These are phyloP conservation scores for Termitomyces sp. DNA, from an alignment of 768 basidiomycete species.

Conservation along the genomic window DNA sequence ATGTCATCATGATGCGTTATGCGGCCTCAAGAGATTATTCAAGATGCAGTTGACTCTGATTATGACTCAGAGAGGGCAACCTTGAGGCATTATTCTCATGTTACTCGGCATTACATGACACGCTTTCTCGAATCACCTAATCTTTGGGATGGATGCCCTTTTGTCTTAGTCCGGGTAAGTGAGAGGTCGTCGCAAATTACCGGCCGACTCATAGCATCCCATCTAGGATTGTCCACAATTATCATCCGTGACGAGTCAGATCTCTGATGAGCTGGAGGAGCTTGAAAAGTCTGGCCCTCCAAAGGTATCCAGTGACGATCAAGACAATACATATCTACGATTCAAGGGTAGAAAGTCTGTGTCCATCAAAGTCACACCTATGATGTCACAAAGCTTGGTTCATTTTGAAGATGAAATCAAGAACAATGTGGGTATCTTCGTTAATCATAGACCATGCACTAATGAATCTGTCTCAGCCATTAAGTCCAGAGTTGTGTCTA, in stretches of 20 bases:
- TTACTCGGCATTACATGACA: conserved; percentile 48
- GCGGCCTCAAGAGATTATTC: neutral
- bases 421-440: conserved; percentile 37
- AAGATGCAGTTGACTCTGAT: conserved; percentile 19
- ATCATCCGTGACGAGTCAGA: neutral
- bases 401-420: conserved; percentile 48
- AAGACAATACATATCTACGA: conserved; percentile 37
- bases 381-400: conserved; percentile 43
- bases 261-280: neutral
- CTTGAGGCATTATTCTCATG: conserved; percentile 46
- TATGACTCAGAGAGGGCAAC: conserved; percentile 23
- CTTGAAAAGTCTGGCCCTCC: neutral
- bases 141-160: conserved; percentile 49
- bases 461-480: conserved; percentile 22
- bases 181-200: neutral
- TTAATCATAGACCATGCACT: neutral
- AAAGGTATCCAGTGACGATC: conserved; percentile 18
- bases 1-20: neutral
- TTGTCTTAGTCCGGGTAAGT: conserved; percentile 43
- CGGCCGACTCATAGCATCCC: neutral
- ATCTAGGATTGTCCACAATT: conserved; percentile 26
- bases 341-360: conserved; percentile 37
- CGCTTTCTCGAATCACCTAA: conserved; percentile 32
- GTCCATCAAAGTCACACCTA: conserved; percentile 52
- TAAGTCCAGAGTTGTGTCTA: conserved; percentile 36